Evolutionary conservation across 1,284 basidiomycete species (phyloP), one percentile per base, ranked within the genome.

Genomic region (Gomphus sp.): DNA sequence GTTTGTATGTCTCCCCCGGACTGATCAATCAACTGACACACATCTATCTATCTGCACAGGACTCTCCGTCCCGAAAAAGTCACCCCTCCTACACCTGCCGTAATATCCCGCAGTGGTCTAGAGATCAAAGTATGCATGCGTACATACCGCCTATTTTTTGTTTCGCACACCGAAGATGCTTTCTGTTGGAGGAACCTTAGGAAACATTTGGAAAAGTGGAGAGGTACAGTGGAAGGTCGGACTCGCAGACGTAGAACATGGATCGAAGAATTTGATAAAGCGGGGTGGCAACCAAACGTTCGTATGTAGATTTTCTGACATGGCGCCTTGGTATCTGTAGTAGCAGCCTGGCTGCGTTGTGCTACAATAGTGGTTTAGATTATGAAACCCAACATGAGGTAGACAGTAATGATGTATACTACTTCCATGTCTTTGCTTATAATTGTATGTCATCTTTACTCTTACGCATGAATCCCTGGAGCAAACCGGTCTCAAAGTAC

Each of bases 141-240:
- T 55, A 93, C 89, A 31, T 94, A 93, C 68, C 80, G 87, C 33
- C 74, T 94, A 58, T 94, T 95, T 74, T 93, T 86, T 68, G 89
- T 91, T 12, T 78, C 89, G 0, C 70, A 75, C 22, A 84, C 85
- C 43, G 89, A 89, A 64, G 89, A 91, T 63, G 34, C 10, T 45
- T 79, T 81, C 64, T 73, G 88, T 60, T 80, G 80, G 66, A 69
- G 62, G 41, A 44, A 61, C 25, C 59, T 53, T 43, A 62, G 28
- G 25, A n/a, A 25, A n/a, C 22, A 33, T 12, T 39, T 60, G 75
- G 54, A 39, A 58, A 28, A 66, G 67, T 28, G 54, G 64, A 58
- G 51, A n/a, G 62, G 63, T 48, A 64, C 64, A 7, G 55, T 69
- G 8, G 63, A 62, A 4, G 59, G 50, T 12, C 66, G 67, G 33